Base-by-base conservation (phyloP, 2,329 filamentous ascomycete species). In the Ophiosphaerella narmari region DNA sequence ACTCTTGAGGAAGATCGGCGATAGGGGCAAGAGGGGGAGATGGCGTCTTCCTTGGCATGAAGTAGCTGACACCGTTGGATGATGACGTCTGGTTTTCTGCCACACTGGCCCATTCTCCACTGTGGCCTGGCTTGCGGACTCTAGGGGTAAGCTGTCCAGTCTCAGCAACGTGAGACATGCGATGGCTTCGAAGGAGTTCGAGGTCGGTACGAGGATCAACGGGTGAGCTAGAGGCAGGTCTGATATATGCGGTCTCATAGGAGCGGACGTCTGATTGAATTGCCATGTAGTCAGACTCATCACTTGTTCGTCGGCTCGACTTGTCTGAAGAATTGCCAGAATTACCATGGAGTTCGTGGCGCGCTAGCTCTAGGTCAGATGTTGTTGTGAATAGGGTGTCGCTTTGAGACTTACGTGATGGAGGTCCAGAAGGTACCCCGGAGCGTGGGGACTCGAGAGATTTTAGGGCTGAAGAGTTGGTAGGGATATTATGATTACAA, bases 121-220 rank as follows among this genome's bases (percentile, higher is more conserved):
- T 73, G 47, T 63, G 60, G 48, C 66, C 68, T 55, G 69, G 67
- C 54, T 63, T 67, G 48, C 73, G 72, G 33, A 72, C 67, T 52
- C 75, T 59, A 18, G 74, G 74, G 24, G 71, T 73, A 39, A 80
- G 68, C 54, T 80, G 78, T 13, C 78, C 78, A 32, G 76, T 80
- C 62, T 80, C 78, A 14, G 78, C 78, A 29, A 77, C 77, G 54
- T 79, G 78, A 5, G 78, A 80, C 46, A 77, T 64, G 29, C 78
- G 77, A 55, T 79, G 77, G 49, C 63, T 77, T 46, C 78, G 71
- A 47, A 80, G 74, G 23, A 78, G 63, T 37, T 72, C 66, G 32
- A 73, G 67, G 45, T 73, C 67, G 21, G 60, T 65, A n/a, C 65
- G 65, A 14, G 70, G 69, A 48, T 73, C 68, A 24, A 63, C 57